Conservation (phyloP, 108 stramenopile genomes). For the Pseudonitzschia pungens region DNA sequence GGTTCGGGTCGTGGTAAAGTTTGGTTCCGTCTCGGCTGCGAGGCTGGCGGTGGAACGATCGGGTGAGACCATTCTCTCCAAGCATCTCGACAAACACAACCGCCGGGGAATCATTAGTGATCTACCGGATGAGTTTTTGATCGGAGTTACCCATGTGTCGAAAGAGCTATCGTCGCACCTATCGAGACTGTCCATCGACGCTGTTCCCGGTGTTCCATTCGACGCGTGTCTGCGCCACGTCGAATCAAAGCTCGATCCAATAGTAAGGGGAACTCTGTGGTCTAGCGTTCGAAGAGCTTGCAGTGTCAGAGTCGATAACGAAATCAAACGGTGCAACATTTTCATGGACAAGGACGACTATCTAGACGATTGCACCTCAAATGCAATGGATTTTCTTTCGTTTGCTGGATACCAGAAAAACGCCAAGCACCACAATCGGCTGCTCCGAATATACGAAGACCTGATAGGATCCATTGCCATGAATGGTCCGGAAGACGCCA, state of each 20-base stretch:
- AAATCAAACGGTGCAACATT: neutral
- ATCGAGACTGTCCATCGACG: slow-evolving; percentile 21
- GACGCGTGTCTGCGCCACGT: slow-evolving; percentile 26
- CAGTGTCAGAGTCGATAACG: neutral
- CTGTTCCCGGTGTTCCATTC: slow-evolving; percentile 35
- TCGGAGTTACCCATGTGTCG: slow-evolving; percentile 24
- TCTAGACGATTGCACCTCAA: slow-evolving; percentile 14
- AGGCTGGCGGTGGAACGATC: slow-evolving; percentile 62
- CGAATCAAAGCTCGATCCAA: slow-evolving; percentile 39
- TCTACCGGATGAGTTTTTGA: slow-evolving; percentile 7
- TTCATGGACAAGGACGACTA: neutral
- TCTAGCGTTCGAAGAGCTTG: neutral
- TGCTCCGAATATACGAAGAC: slow-evolving; percentile 49
- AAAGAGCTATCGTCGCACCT: slow-evolving; percentile 9
- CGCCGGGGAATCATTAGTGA: neutral
- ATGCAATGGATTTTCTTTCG: neutral
- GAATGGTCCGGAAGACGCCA: neutral
- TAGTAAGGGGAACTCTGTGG: slow-evolving; percentile 34
- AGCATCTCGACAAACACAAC: neutral
- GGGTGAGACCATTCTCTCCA: slow-evolving; percentile 54
- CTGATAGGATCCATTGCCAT: slow-evolving; percentile 22
- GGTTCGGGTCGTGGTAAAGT: slow-evolving; percentile 64
- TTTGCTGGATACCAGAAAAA: slow-evolving; percentile 35
- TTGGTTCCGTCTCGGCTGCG: slow-evolving; percentile 52
- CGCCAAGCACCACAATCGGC: slow-evolving; percentile 50